These are phyloP conservation scores for Backusella westeae DNA, from an alignment of 192 early-diverging fungal genomes.

Conservation along the genomic window DNA sequence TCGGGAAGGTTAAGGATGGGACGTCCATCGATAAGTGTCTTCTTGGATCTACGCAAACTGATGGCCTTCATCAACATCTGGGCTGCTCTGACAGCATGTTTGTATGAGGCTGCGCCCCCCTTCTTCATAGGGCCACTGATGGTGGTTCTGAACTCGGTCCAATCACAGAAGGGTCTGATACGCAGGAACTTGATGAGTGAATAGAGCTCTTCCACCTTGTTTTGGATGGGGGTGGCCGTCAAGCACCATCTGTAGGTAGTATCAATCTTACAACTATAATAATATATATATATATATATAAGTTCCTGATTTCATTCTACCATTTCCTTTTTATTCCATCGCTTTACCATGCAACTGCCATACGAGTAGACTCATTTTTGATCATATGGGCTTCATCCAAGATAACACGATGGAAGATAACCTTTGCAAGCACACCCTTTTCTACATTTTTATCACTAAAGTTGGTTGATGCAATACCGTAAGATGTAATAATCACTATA, in stretches of 20 bases:
- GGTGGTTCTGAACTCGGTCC: constrained; percentile 45
- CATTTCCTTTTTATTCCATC: not conserved
- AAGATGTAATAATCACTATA: constrained; percentile 54
- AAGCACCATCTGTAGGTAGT: constrained; percentile 61
- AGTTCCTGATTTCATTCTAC: not conserved
- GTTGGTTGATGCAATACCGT: constrained; percentile 34
- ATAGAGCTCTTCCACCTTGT: constrained; percentile 62
- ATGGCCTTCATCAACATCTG: constrained; percentile 55
- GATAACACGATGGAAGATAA: constrained; percentile 41
- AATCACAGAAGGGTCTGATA: constrained; percentile 56
- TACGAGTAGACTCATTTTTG: constrained; percentile 47
- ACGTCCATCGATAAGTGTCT: constrained; percentile 53
- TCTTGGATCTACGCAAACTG: constrained; percentile 68
- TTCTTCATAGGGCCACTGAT: constrained; percentile 41
- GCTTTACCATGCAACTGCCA: constrained; percentile 40
- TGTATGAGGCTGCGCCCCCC: not conserved
- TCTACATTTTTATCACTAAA: not conserved
- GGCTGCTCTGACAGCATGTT: constrained; percentile 45
- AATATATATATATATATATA: not conserved
- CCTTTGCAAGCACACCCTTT: constrained; percentile 26
- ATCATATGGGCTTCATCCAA: constrained; percentile 65
- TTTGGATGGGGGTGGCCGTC: constrained; percentile 60
- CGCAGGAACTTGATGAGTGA: constrained; percentile 64
- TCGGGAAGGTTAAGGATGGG: constrained; percentile 66
- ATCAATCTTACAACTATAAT: constrained; percentile 36